phyloP scores from a whole-genome alignment of 2,329 filamentous ascomycete species.

The Colletotrichum godetiae region DNA sequence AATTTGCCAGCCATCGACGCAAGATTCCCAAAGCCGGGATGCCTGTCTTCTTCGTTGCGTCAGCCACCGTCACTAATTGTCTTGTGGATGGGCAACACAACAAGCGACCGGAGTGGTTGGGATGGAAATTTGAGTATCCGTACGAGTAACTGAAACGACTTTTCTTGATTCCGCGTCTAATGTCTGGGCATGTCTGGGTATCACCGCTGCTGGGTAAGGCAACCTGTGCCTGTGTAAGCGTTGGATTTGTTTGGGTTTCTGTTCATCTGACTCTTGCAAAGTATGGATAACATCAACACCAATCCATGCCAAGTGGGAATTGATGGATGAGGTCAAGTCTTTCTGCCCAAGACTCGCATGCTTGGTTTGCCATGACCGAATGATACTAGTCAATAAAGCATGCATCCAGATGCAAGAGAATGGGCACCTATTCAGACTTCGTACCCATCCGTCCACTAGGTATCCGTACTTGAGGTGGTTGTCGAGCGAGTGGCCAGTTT shows the following conservation, averaged over 20 bases:
- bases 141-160: no score
- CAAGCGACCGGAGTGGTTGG: no score
- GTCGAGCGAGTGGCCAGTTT: neutral
- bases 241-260: neutral
- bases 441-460: no score
- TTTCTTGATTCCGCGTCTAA: no score
- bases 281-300: no score
- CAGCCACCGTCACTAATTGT: constrained; percentile 14
- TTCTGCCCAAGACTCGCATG: constrained; percentile 15
- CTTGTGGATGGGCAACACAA: no score
- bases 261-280: neutral
- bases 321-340: neutral
- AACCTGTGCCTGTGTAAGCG: neutral
- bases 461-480: neutral
- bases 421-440: neutral
- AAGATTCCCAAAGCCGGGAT: constrained; percentile 1
- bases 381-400: neutral
- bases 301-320: neutral
- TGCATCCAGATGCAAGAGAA: neutral
- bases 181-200: neutral
- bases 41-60: constrained; percentile 21
- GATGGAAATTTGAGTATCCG: no score
- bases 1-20: neutral
- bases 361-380: constrained; percentile 5
- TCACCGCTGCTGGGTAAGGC: neutral